phyloP scores from a whole-genome alignment of 768 basidiomycete species.

The Suillus variegatus region DNA sequence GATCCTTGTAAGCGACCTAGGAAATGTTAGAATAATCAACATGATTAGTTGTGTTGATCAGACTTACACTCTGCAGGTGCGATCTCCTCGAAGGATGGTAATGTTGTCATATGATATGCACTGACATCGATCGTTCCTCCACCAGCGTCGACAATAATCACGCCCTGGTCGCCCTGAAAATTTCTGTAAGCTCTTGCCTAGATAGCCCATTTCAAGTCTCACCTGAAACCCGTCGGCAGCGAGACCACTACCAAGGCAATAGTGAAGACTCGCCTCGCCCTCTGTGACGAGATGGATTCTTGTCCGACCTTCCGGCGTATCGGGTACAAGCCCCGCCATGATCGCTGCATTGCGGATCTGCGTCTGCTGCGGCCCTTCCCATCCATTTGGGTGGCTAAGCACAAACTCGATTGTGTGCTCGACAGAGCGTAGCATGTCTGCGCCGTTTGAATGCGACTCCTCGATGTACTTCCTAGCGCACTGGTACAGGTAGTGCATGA shows the following conservation, averaged over 20 bases:
- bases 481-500: conserved; percentile 45
- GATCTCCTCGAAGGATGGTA: conserved; percentile 46
- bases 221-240: conserved; percentile 30
- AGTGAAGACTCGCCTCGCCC: conserved; percentile 56
- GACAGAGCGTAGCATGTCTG: conserved; percentile 42
- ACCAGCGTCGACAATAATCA: conserved; percentile 62
- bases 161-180: conserved; percentile 43
- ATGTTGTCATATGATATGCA: conserved; percentile 46
- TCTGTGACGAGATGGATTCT: conserved; percentile 50
- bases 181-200: background rate
- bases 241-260: conserved; percentile 41
- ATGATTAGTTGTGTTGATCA: background rate
- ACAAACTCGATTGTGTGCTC: conserved; percentile 44
- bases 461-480: conserved; percentile 46
- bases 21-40: conserved; percentile 2
- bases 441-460: conserved; percentile 46
- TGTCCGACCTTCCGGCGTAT: conserved; percentile 35
- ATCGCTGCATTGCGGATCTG: conserved; percentile 47
- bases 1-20: conserved; percentile 53
- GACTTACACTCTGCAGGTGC: conserved; percentile 44
- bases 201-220: background rate
- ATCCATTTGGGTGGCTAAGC: conserved; percentile 50
- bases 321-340: conserved; percentile 40
- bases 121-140: conserved; percentile 65
- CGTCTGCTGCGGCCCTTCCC: conserved; percentile 46